Percentiles rank a stretch among this genome's conserved stretches.
These are phyloP conservation scores for Ploettnerulaceae sp. DNA, from an alignment of 2,329 filamentous ascomycete species.

Conservation along the genomic window DNA sequence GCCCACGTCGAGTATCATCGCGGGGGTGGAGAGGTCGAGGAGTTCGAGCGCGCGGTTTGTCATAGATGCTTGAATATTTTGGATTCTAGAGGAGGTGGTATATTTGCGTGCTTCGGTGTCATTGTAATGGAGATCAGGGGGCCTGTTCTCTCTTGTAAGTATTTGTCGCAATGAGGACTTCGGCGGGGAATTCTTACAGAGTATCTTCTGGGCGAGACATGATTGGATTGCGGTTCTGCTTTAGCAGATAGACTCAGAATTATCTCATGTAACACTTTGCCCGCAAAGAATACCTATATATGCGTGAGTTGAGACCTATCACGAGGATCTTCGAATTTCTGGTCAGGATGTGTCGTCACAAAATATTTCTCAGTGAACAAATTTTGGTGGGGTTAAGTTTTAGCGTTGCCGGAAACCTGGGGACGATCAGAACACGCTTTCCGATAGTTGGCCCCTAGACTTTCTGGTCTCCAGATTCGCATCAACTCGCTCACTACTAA, in stretches of 20 bases:
- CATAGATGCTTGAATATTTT: constrained; percentile 93
- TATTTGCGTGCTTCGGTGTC: constrained; percentile 95
- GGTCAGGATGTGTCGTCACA: constrained; percentile 14
- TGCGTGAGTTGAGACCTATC: background rate
- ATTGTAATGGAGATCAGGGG: constrained; percentile 96
- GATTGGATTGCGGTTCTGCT: constrained; percentile 37
- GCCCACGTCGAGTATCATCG: constrained; percentile 91
- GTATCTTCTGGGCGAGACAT: constrained; percentile 98
- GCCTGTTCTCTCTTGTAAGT: constrained; percentile 46
- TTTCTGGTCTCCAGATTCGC: constrained; percentile 6
- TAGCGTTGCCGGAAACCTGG: constrained; percentile 11
- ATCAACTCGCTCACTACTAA: constrained; percentile 8
- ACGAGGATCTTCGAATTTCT: background rate
- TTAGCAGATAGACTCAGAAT: constrained; percentile 13
- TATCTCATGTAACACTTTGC: constrained; percentile 13
- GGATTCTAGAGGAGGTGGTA: constrained; percentile 91
- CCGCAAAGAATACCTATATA: background rate
- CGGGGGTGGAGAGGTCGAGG: constrained; percentile 72
- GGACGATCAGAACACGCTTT: constrained; percentile 10
- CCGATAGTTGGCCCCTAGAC: background rate
- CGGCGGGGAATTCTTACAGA: constrained; percentile 53
- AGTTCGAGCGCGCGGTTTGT: constrained; percentile 89
- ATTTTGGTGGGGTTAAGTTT: constrained; percentile 12
- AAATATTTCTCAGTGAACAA: constrained; percentile 5
- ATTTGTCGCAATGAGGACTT: constrained; percentile 18